Base-by-base conservation (phyloP, 1,139 yeast species). In the Magnusiomyces suaveolens region DNA sequence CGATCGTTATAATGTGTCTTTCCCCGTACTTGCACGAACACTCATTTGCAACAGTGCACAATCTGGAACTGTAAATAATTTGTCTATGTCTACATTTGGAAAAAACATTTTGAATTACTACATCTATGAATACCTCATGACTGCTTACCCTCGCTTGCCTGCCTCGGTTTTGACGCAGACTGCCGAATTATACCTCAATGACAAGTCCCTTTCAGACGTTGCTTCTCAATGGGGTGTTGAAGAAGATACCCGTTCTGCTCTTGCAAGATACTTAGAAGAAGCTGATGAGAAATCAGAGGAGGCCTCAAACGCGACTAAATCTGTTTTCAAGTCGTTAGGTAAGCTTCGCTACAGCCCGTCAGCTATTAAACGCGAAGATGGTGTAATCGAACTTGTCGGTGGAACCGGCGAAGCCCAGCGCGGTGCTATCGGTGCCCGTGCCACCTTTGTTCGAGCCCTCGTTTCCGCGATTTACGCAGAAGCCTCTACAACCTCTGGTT, bases 201-300 rank as follows among this genome's bases (percentile, higher is more conserved):
- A 80, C 46, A 76, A 75, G 20, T 76, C 89, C 0, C 74, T 92
- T 58, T 73, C 79, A 47, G 78, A 77, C 51, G 72, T 89, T 44
- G 96, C 90, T 33, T 65, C 73, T 36, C 58, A 67, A 23, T 92
- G 97, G 97, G 98, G 98, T 70, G 83, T 92, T 54, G 92, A 87
- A 69, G 75, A 77, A 38, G 97, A 89, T 67, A 71, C 74, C 24
- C 72, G 82, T 14, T 73, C 87, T 26, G 77, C 83, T 50, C 72
- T 88, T 60, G 83, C 84, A 55, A 79, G 88, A 64, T 81, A 78
- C 63, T 73, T 90, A 63, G 77, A 79, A 58, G 63, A 67, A 58
- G 48, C 24, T 38, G 49, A 4, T 50, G 56, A 29, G 52, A 53
- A 3, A 52, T 49, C 24, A 20, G 23, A 18, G 10, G 25, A 6